Base-by-base conservation (phyloP, 345 rosid genomes). In the Salix viminalis region DNA sequence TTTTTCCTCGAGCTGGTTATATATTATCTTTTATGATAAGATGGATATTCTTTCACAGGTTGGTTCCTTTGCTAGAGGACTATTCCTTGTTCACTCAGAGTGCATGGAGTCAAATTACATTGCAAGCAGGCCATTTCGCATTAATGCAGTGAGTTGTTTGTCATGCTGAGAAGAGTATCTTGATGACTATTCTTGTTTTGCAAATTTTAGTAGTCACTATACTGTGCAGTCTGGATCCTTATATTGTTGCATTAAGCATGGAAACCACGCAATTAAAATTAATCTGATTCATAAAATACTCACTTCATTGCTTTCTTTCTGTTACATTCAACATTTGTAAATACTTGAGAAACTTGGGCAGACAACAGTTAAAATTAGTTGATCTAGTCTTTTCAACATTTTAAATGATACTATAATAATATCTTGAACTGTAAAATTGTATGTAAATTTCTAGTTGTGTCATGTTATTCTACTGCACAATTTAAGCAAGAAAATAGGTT, bases 31-130 rank as follows among this genome's bases (percentile, higher is more conserved):
- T 42, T 72, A 39, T 75, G 60, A 68, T 54, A 14, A 4, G 19
- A 10, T 15, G 37, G 71, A 56, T 37, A 14, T 21, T 18, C 12
- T 34, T 62, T 65, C 30, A n/a, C 76, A 90, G 98, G 97, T 92
- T 72, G 97, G 97, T 72, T 94, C 97, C 60, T 89, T 94, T 82
- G 97, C 97, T 13, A 92, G 95, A 79, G 98, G 97, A 85, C 88
- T 92, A 46, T 94, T 90, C 83, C 91, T 94, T 76, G 93, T 91
- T 83, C 97, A 92, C 72, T 94, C 97, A 9, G 97, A 94, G 75
- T 91, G 98, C 83, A 77, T 94, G 86, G 92, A 94, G 81, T 91
- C 92, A 56, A 89, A 87, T 79, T 94, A 91, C 79, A 92, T 94
- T 61, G 88, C 91, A 42, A 91, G 97, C 91, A 89, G 98, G 76